These are phyloP conservation scores for Pyrenochaeta sp. DNA, from an alignment of 2,329 filamentous ascomycete species.

Conservation along the genomic window DNA sequence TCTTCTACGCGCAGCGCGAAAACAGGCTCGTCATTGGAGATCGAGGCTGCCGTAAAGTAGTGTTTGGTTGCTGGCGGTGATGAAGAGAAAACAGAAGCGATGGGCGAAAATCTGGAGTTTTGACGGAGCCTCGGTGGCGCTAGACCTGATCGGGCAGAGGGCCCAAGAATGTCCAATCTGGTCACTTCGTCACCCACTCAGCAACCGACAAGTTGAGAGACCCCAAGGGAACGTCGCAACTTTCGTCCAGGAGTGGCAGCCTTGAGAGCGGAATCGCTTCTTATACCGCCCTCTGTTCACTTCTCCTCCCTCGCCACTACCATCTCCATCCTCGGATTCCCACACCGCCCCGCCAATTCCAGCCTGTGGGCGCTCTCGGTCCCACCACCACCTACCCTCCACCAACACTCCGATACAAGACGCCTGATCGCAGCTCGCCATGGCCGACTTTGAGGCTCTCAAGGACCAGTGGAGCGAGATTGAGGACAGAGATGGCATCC, in stretches of 20 bases:
- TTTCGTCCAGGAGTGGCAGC: constrained; percentile 13
- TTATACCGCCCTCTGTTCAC: constrained; percentile 21
- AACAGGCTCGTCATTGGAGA: constrained; percentile 63
- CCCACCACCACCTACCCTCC: constrained; percentile 32
- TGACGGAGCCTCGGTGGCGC: constrained; percentile 26
- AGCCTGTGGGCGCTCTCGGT: constrained; percentile 42
- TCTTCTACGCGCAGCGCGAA: constrained; percentile 74
- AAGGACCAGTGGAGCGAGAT: constrained; percentile 98
- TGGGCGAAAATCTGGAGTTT: constrained; percentile 43
- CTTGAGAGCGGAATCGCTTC: constrained; percentile 14
- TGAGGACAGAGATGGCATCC: constrained; percentile 94
- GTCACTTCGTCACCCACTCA: constrained; percentile 33
- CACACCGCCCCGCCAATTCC: constrained; percentile 35
- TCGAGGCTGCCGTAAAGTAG: constrained; percentile 66
- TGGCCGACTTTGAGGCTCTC: constrained; percentile 86
- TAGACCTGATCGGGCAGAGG: constrained; percentile 28
- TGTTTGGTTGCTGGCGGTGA: constrained; percentile 64
- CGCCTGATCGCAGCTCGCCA: constrained; percentile 51
- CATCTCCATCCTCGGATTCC: constrained; percentile 15
- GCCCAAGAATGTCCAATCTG: constrained; percentile 41
- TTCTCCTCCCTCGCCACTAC: constrained; percentile 3
- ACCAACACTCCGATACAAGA: constrained; percentile 17
- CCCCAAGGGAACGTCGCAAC: constrained; percentile 38
- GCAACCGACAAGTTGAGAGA: too few species aligned
- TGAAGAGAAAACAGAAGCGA: constrained; percentile 54